phyloP scores from a whole-genome alignment of 164 flowering plant species.

The Nymphaea colorata region DNA sequence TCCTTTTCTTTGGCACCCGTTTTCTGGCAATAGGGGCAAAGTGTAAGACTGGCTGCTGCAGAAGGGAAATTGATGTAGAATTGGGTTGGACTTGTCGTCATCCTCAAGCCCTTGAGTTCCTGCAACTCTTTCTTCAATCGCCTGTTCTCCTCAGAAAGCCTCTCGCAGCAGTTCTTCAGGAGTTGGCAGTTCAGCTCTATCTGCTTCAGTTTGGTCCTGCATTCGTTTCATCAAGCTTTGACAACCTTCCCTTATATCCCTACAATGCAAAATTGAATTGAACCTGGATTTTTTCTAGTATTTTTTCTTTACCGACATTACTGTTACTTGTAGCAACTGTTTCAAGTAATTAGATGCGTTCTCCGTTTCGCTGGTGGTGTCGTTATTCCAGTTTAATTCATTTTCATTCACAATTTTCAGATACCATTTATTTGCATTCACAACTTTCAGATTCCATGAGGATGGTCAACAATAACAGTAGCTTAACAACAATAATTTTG shows the following conservation, averaged over 20 bases:
- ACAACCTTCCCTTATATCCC: neutral
- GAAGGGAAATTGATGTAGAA: neutral
- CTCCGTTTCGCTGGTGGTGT: neutral
- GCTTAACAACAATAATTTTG: too few species aligned
- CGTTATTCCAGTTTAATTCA: too few species aligned
- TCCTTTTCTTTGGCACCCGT: neutral
- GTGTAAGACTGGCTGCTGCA: neutral
- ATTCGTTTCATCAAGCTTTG: neutral
- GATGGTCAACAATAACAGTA: neutral
- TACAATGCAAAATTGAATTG: too few species aligned
- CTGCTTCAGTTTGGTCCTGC: slow-evolving; percentile 35
- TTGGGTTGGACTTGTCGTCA: neutral
- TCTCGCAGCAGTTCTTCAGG: slow-evolving; percentile 37
- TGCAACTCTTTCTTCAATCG: slow-evolving; percentile 46
- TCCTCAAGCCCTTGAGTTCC: slow-evolving; percentile 22
- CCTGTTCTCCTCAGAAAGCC: slow-evolving; percentile 34
- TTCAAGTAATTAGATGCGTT: neutral
- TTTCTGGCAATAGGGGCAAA: neutral
- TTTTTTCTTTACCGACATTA: neutral
- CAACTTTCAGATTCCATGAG: neutral
- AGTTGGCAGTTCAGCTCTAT: slow-evolving; percentile 28
- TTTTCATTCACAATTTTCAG: neutral
- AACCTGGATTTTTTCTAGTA: neutral
- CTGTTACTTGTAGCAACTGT: neutral
- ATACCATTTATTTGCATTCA: neutral